A percentile compares a stretch with the other conserved stretches of the same genome.
Evolutionary conservation across 352 stramenopile genomes (phyloP).

Genomic region (Phytophthora capsici): DNA sequence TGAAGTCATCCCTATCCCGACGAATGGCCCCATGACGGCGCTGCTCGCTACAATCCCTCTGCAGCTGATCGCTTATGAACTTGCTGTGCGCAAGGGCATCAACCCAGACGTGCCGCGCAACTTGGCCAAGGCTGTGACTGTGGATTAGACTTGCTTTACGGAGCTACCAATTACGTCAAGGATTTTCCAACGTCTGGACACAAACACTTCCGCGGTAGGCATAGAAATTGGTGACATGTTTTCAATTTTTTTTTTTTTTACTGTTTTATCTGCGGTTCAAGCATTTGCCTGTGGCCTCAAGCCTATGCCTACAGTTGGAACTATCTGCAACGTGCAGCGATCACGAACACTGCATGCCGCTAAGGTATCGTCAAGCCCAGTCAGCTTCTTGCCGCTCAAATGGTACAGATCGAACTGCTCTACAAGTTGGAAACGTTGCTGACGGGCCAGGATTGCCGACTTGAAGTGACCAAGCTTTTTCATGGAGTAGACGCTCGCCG

Average conservation of each 20-base stretch:
- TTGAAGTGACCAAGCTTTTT: constrained; percentile 68
- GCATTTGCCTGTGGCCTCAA: constrained; percentile 9
- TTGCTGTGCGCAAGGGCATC: constrained; percentile 96
- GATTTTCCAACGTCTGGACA: constrained; percentile 16
- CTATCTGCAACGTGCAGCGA: constrained; percentile 53
- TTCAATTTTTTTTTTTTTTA: constrained; percentile 7
- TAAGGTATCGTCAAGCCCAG: constrained; percentile 45
- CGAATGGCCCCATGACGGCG: constrained; percentile 96
- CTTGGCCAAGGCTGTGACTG: constrained; percentile 98
- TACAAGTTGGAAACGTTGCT: constrained; percentile 52
- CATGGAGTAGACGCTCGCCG: constrained; percentile 43
- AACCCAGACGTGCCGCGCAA: constrained; percentile 98
- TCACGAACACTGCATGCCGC: constrained; percentile 41
- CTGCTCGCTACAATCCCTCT: constrained; percentile 96
- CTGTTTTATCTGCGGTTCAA: constrained; percentile 1
- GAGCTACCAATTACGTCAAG: constrained; percentile 12
- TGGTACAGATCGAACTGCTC: constrained; percentile 65
- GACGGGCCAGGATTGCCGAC: constrained; percentile 36
- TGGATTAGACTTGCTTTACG: constrained; percentile 89
- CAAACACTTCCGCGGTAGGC: constrained; percentile 15
- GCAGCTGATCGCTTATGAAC: constrained; percentile 98
- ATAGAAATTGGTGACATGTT: constrained; percentile 17
- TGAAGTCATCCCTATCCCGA: constrained; percentile 96
- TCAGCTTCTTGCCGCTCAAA: constrained; percentile 45
- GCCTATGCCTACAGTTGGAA: constrained; percentile 22